phyloP scores from a whole-genome alignment of 169 alveolate species.

The Theileria orientalis region DNA sequence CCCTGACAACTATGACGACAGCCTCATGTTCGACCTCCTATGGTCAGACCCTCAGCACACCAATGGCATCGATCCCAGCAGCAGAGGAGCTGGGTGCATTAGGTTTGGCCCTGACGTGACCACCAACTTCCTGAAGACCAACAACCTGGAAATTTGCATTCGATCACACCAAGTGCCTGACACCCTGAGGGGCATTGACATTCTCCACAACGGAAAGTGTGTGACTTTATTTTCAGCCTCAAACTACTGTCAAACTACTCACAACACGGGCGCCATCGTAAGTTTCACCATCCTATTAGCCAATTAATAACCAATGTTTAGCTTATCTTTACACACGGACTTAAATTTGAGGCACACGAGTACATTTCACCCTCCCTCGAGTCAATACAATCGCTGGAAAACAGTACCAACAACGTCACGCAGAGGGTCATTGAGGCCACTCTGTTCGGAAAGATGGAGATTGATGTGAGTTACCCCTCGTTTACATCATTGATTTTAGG shows the following conservation, averaged over 20 bases:
- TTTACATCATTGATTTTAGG: not conserved
- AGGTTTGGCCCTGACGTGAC: conserved; percentile 90
- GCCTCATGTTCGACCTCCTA: conserved; percentile 85
- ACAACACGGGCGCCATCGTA: conserved; percentile 84
- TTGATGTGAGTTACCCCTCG: not conserved
- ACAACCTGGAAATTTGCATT: conserved; percentile 84
- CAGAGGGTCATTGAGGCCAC: conserved; percentile 51
- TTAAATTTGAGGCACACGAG: conserved; percentile 84
- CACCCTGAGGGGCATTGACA: conserved; percentile 85
- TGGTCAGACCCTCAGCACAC: conserved; percentile 90
- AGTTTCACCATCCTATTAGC: not conserved
- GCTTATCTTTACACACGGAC: conserved; percentile 76
- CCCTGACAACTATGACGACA: conserved; percentile 81
- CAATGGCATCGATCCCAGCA: conserved; percentile 80
- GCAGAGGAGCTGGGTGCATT: conserved; percentile 87
- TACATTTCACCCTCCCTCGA: conserved; percentile 84
- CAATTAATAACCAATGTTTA: not conserved
- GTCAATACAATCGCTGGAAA: conserved; percentile 63
- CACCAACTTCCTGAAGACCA: conserved; percentile 79
- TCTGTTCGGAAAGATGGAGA: conserved; percentile 37
- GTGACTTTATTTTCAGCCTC: conserved; percentile 89
- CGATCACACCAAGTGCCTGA: conserved; percentile 90
- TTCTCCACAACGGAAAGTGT: conserved; percentile 84
- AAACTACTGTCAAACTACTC: conserved; percentile 87
- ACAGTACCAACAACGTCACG: conserved; percentile 60